Percentiles rank a stretch among this genome's conserved stretches.
Conservation (phyloP, 2,329 filamentous ascomycete species). For the Rutstroemia sp. region DNA sequence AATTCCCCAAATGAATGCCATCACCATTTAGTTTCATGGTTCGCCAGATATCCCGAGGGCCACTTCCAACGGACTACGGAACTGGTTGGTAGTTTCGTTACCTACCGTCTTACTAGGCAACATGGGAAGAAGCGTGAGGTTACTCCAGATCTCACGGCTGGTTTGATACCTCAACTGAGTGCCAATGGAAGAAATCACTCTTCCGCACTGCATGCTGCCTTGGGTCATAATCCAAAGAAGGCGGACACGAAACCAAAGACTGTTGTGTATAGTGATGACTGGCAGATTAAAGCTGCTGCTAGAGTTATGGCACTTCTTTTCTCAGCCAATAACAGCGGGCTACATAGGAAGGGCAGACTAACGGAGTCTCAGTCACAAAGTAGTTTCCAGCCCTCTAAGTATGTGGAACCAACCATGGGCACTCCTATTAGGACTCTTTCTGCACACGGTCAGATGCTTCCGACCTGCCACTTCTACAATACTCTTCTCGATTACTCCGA, state of each 20-base stretch:
- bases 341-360: slow-evolving; percentile 31
- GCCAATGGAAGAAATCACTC: slow-evolving; percentile 46
- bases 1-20: slow-evolving; percentile 72
- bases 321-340: slow-evolving; percentile 62
- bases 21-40: slow-evolving; percentile 70
- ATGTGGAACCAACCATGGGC: not conserved
- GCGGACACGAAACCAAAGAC: slow-evolving; percentile 47
- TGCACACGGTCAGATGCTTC: slow-evolving; percentile 59
- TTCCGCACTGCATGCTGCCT: slow-evolving; percentile 69
- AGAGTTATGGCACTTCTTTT: slow-evolving; percentile 77
- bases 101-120: slow-evolving; percentile 68
- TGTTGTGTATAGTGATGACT: slow-evolving; percentile 70
- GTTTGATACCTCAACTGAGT: slow-evolving; percentile 63
- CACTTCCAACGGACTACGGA: slow-evolving; percentile 71
- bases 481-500: slow-evolving; percentile 82
- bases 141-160: slow-evolving; percentile 53
- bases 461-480: slow-evolving; percentile 82
- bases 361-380: slow-evolving; percentile 30
- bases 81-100: slow-evolving; percentile 69
- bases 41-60: slow-evolving; percentile 59
- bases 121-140: slow-evolving; percentile 57
- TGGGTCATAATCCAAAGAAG: slow-evolving; percentile 55
- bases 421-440: slow-evolving; percentile 25
- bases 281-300: slow-evolving; percentile 79
- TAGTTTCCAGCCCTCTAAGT: slow-evolving; percentile 23